These are phyloP conservation scores for Pleurozium schreberi DNA, from an alignment of 225 moss, liverwort and hornwort species.

Conservation along the genomic window DNA sequence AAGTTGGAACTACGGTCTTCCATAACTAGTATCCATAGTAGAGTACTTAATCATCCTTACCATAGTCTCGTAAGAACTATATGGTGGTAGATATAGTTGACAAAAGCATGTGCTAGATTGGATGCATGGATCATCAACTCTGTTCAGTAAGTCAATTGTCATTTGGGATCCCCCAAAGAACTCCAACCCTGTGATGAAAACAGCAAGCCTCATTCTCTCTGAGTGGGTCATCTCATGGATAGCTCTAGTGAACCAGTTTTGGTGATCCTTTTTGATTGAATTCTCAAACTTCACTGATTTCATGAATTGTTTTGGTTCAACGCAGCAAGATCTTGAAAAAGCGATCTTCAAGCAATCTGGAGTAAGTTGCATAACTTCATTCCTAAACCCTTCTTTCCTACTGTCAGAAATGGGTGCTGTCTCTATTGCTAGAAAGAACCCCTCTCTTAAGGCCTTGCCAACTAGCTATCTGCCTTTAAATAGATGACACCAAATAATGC, in stretches of 20 bases:
- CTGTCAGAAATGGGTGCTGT: accelerated
- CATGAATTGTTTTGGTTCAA: background rate
- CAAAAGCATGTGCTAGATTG: background rate
- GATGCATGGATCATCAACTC: background rate
- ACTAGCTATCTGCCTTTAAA: accelerated
- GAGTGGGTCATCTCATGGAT: background rate
- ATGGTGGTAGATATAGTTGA: background rate
- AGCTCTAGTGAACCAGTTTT: background rate
- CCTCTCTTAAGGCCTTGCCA: accelerated
- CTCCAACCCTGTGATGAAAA: background rate
- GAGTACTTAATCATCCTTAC: too few species aligned
- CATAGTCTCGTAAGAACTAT: background rate
- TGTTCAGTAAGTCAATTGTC: accelerated
- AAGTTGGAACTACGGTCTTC: too few species aligned
- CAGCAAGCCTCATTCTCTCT: background rate
- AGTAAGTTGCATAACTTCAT: background rate
- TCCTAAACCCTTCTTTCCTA: accelerated
- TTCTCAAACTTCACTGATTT: background rate
- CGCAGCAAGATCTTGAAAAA: background rate
- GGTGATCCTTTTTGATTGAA: accelerated
- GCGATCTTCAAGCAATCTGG: background rate
- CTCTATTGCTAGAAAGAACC: accelerated
- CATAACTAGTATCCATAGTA: background rate
- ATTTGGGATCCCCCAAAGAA: background rate
- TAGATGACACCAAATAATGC: background rate